Percentiles rank a stretch among this genome's conserved stretches.
These are phyloP conservation scores for Aspergillus avenaceus DNA, from an alignment of 495 filamentous ascomycete species.

Conservation along the genomic window DNA sequence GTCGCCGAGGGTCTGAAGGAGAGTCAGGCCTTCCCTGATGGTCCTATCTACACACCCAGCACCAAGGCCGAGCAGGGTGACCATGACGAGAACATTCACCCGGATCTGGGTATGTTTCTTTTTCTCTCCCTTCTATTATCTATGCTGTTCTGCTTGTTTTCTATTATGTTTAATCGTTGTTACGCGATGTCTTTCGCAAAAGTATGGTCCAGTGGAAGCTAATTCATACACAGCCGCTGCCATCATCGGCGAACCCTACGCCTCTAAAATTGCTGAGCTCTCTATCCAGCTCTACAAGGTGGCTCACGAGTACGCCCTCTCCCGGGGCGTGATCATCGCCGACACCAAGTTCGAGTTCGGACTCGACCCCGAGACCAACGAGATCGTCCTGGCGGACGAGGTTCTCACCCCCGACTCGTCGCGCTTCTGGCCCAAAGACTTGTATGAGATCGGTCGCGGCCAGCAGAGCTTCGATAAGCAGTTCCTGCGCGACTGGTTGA, in stretches of 20 bases:
- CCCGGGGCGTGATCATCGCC: conserved; percentile 85
- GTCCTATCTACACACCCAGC: conserved; percentile 80
- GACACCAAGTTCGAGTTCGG: conserved; percentile 85
- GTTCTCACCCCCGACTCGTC: conserved; percentile 84
- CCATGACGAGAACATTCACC: conserved; percentile 89
- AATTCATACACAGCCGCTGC: conserved; percentile 42
- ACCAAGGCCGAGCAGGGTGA: conserved; percentile 84
- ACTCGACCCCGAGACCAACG: conserved; percentile 67
- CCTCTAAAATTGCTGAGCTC: conserved; percentile 68
- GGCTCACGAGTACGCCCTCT: conserved; percentile 68
- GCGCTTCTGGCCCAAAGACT: conserved; percentile 80
- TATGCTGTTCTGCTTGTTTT: background rate
- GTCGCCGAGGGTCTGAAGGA: conserved; percentile 65
- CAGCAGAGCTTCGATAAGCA: conserved; percentile 93
- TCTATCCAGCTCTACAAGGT: conserved; percentile 69
- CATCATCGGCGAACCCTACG: conserved; percentile 72
- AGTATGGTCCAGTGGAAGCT: no score
- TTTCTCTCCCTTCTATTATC: background rate
- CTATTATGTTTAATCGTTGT: background rate
- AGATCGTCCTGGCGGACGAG: conserved; percentile 86
- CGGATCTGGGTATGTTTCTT: conserved; percentile 50
- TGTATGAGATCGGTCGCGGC: conserved; percentile 66
- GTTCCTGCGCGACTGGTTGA: conserved; percentile 83
- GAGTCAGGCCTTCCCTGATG: conserved; percentile 64
- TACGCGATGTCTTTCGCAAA: no score